phyloP scores from a whole-genome alignment of 164 flowering plant genomes.

The Magnolia changhungtana region DNA sequence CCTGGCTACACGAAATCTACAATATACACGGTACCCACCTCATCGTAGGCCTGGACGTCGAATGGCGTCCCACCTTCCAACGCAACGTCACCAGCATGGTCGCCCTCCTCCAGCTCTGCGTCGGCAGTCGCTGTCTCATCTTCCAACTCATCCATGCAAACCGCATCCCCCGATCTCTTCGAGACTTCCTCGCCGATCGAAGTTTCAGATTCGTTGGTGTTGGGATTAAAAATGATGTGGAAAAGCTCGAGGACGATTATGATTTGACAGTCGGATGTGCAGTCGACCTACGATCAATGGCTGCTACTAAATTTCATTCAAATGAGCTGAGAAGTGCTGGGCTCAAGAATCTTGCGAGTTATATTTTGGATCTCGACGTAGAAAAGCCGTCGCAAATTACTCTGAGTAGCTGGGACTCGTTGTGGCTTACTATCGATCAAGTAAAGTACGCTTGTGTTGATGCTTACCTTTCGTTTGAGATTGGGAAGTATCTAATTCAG shows the following conservation, averaged over 20 bases:
- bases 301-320: slow-evolving; percentile 21
- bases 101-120: slow-evolving; percentile 7
- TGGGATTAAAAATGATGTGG: neutral
- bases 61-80: slow-evolving; percentile 42
- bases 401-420: slow-evolving; percentile 13
- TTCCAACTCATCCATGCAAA: slow-evolving; percentile 4
- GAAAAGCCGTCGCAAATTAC: slow-evolving; percentile 33
- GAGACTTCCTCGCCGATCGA: neutral
- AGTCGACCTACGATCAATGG: slow-evolving; percentile 3
- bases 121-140: neutral
- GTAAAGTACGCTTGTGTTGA: slow-evolving; percentile 14
- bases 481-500: neutral
- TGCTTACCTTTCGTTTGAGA: slow-evolving; percentile 10
- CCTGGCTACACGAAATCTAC: slow-evolving; percentile 9
- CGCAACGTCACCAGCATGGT: slow-evolving; percentile 11
- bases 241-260: neutral
- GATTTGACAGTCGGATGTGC: neutral
- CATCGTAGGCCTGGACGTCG: slow-evolving; percentile 51
- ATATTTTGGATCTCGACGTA: slow-evolving; percentile 36
- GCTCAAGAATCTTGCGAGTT: slow-evolving; percentile 31
- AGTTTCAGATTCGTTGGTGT: slow-evolving; percentile 1
- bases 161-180: slow-evolving; percentile 1
- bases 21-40: slow-evolving; percentile 2
- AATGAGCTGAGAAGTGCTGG: slow-evolving; percentile 29
- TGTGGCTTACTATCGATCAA: slow-evolving; percentile 8